Base-by-base conservation (phyloP, 2,329 filamentous ascomycete species). In the Aspergillus alliaceus region DNA sequence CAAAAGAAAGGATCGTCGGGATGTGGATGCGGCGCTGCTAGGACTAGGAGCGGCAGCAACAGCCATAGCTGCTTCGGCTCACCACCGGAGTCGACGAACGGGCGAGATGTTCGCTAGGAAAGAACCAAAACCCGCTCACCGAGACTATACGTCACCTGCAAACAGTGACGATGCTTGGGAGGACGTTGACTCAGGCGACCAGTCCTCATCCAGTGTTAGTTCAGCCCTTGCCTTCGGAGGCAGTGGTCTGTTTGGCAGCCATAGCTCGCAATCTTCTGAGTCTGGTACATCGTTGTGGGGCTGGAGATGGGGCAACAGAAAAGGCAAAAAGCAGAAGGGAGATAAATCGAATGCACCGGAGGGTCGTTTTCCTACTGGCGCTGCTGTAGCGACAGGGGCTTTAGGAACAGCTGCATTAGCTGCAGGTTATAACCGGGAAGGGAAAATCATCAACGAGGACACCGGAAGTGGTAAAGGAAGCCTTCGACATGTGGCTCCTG, bases 141-240 rank as follows among this genome's bases (percentile, higher is more conserved):
- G 66, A 4, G 64, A 69, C 40, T 66, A 69, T 49, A 51, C 57
- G 15, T 66, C 68, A 0, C 70, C 70, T 29, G 64, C 61, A 20
- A 56, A 59, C 34, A 76, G 73, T 22, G 79, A 81, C 24, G 83
- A 84, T 29, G 82, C 75, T 20, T 87, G 84, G 84, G 81, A 85
- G 61, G 83, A 84, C 59, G 79, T 80, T n/a, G 81, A 81, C 47
- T 83, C 83, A 29, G 81, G 80, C 22, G 81, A 82, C 40, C 79
- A 81, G 42, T 76, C 76, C n/a, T 80, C 77, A 18, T 72, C 77
- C 32, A 85, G 82, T 68, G 74, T 81, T 47, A 81, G 83, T 64
- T 84, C 82, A 29, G 84, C 75, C 25, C 78, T 90, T 53, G 86
- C 86, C 1, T 90, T 87, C 64, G 87, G 86, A 40, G 80, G 79